These are phyloP conservation scores for Aspergillus incahuasiensis DNA, from an alignment of 495 filamentous ascomycete genomes.

Conservation along the genomic window DNA sequence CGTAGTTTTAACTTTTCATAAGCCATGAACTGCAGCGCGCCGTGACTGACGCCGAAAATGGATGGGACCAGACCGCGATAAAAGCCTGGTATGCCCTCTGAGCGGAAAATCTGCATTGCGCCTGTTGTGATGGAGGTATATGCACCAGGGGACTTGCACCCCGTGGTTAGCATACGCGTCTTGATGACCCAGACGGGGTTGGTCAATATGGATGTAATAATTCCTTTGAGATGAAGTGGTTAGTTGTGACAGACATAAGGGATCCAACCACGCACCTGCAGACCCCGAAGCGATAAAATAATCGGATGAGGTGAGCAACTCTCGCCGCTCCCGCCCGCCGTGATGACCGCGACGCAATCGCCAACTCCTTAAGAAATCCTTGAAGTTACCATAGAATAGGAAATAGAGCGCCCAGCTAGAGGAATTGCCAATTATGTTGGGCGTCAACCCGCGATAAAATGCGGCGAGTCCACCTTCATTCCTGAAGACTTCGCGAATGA, in stretches of 20 bases:
- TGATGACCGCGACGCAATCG: constrained; percentile 17
- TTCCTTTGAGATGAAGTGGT: constrained; percentile 31
- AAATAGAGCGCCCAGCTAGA: constrained; percentile 93
- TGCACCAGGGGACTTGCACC: constrained; percentile 65
- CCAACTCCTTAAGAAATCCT: constrained; percentile 37
- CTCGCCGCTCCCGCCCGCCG: not conserved
- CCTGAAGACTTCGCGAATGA: constrained; percentile 50
- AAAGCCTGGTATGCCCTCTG: constrained; percentile 72
- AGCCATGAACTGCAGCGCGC: constrained; percentile 91
- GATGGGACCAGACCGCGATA: constrained; percentile 80
- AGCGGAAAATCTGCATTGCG: constrained; percentile 53
- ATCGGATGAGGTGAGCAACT: constrained; percentile 60
- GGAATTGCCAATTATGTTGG: constrained; percentile 88
- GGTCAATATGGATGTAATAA: constrained; percentile 70
- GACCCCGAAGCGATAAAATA: constrained; percentile 78
- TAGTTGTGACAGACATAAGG: not conserved
- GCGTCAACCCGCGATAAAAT: constrained; percentile 83
- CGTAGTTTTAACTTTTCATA: constrained; percentile 82
- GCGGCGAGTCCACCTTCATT: constrained; percentile 58
- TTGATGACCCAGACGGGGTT: constrained; percentile 99
- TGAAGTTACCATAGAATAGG: constrained; percentile 59
- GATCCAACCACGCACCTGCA: constrained; percentile 49
- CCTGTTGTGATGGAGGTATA: constrained; percentile 76
- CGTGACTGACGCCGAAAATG: constrained; percentile 87
- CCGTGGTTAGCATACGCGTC: constrained; percentile 90